Base-by-base conservation (phyloP, 2,329 filamentous ascomycete species). In the Cryphonectria carpinicola region DNA sequence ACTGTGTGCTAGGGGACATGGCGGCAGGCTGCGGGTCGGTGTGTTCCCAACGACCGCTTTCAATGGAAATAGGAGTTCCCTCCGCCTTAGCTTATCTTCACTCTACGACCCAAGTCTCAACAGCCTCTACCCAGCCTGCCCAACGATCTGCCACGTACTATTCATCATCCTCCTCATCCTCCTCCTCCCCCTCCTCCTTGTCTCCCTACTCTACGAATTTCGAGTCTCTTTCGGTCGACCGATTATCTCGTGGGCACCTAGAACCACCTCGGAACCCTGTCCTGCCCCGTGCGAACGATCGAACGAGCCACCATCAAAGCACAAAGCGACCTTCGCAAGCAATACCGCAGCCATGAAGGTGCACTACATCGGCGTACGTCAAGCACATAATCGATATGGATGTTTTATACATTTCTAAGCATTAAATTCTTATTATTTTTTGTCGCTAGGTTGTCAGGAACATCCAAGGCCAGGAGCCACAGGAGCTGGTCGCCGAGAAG, bases 361-460 rank as follows among this genome's bases (percentile, higher is more conserved):
- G 81, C 86, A 92, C 81, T 95, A 95, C 82, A 93, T 95, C 78
- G 93, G 92, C 77, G 93, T 95, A 90, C 75, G 90, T 79, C 73
- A 67, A 54, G 73, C 73, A 73, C 74, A 74, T 73, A 72, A 66
- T 71, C 71, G 68, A 69, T 65, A 46, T 54, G 46, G 14, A 60
- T 43, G n/a, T 49, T 65, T 25, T 54, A 56, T 49, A 37, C 61
- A 72, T 65, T 68, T 70, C 71, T 73, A 70, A 68, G 25, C 10
- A 13, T 65, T 60, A 32, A 66, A 64, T 64, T 64, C 37, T 43
- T 66, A 13, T 65, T 60, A 32, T 67, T 65, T 64, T 37, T 43
- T 66, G 58, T n/a, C n/a, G 60, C 71, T 77, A 97, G 94, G 89
- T 97, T 81, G 86, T 96, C 79, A 92, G 92, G 82, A 96, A 96